phyloP scores from a whole-genome alignment of 805 yeast genomes.

The Starmera amethionina region DNA sequence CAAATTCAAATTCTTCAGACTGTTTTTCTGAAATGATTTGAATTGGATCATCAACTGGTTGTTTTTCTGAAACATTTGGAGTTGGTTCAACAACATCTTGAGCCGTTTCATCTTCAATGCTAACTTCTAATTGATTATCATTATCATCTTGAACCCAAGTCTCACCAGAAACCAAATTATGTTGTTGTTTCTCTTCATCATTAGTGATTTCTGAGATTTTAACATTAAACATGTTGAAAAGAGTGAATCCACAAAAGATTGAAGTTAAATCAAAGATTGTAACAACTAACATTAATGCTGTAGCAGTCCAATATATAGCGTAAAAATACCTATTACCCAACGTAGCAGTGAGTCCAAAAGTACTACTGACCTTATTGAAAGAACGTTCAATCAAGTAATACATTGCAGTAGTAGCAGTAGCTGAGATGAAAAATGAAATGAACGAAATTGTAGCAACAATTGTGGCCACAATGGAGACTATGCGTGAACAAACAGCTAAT shows the following conservation, averaged over 20 bases:
- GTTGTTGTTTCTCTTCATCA: too few species aligned
- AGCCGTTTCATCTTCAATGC: too few species aligned
- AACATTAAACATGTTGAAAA: too few species aligned
- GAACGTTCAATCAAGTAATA: slow-evolving; percentile 37
- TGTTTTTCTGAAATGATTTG: too few species aligned
- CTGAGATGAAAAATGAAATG: slow-evolving; percentile 29
- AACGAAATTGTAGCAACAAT: slow-evolving; percentile 33
- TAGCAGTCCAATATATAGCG: slow-evolving; percentile 58
- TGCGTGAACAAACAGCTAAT: slow-evolving; percentile 35
- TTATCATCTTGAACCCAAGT: too few species aligned
- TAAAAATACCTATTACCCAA: slow-evolving; percentile 38
- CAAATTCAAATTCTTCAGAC: too few species aligned
- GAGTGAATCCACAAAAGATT: slow-evolving; percentile 30
- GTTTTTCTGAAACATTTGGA: too few species aligned
- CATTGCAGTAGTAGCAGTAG: slow-evolving; percentile 57
- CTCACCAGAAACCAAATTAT: too few species aligned
- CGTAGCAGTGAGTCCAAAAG: slow-evolving; percentile 46
- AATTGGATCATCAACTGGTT: too few species aligned
- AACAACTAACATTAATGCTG: slow-evolving; percentile 35
- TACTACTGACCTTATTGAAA: slow-evolving; percentile 36
- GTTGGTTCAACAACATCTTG: too few species aligned
- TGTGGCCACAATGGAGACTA: slow-evolving; percentile 34
- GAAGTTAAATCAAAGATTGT: slow-evolving; percentile 22
- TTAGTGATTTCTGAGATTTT: too few species aligned
- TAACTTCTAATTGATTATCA: too few species aligned